Evolutionary conservation across 768 basidiomycete genomes (phyloP).

Genomic region (Amanita rubescens): DNA sequence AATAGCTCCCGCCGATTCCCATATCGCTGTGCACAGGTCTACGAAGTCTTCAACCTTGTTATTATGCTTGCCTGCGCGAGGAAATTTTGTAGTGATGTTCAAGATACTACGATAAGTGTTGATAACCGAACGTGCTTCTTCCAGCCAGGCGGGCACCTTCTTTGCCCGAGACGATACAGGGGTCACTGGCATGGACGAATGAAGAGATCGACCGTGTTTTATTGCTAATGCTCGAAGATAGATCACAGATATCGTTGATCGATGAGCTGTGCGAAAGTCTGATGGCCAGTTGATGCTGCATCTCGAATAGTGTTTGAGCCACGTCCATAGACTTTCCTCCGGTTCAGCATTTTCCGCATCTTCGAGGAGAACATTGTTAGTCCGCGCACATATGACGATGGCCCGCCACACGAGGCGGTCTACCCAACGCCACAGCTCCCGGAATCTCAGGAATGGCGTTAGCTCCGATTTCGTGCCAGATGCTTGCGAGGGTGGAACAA

Average conservation of each 20-base stretch:
- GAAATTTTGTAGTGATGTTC: conserved; percentile 65
- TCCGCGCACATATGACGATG: conserved; percentile 52
- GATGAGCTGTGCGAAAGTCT: conserved; percentile 68
- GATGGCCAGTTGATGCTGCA: conserved; percentile 72
- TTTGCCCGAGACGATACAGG: conserved; percentile 12
- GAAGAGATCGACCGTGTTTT: conserved; percentile 26
- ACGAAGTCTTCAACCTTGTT: conserved; percentile 75
- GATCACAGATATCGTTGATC: conserved; percentile 60
- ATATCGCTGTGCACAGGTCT: conserved; percentile 71
- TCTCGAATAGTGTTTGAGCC: conserved; percentile 52
- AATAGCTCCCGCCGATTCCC: conserved; percentile 66
- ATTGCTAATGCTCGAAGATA: conserved; percentile 69
- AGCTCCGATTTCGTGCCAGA: conserved; percentile 24
- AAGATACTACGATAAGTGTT: conserved; percentile 67
- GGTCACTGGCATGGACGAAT: conserved; percentile 1
- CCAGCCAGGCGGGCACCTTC: conserved; percentile 45
- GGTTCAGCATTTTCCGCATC: conserved; percentile 5
- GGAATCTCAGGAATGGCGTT: conserved; percentile 55
- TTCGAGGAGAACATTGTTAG: conserved; percentile 10
- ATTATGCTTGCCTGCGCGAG: conserved; percentile 75
- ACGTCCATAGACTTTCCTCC: conserved; percentile 45
- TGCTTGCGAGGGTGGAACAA: conserved; percentile 22
- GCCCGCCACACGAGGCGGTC: conserved; percentile 82
- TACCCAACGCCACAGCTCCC: conserved; percentile 83
- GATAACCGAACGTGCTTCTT: conserved; percentile 49